Evolutionary conservation across 345 rosid genomes (phyloP).

Genomic region (Syzygium grande): DNA sequence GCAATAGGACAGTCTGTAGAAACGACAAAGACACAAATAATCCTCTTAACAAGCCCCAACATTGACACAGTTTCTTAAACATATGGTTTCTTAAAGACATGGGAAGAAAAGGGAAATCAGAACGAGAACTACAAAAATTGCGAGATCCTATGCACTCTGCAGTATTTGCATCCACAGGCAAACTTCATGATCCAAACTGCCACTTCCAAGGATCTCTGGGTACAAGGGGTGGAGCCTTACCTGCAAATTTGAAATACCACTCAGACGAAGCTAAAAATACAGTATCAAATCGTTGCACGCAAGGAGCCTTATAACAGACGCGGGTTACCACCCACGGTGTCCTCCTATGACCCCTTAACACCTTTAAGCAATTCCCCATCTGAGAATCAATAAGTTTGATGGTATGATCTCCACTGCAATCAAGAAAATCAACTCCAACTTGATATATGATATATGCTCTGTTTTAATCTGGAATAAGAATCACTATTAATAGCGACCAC

Average conservation of each 20-base stretch:
- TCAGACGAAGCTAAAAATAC: neutral
- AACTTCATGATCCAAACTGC: slow-evolving; percentile 75
- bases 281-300: neutral
- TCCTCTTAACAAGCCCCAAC: neutral
- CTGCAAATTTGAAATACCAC: slow-evolving; percentile 16
- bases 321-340: slow-evolving; percentile 98
- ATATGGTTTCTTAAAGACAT: too few relatives aligned
- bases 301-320: neutral
- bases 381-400: slow-evolving; percentile 84
- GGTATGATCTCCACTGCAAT: slow-evolving; percentile 78
- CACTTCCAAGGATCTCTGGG: slow-evolving; percentile 63
- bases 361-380: slow-evolving; percentile 87
- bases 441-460: neutral
- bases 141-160: slow-evolving; percentile 62
- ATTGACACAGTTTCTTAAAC: neutral
- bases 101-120: neutral
- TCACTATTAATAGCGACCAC: neutral
- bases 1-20: slow-evolving; percentile 63
- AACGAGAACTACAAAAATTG: slow-evolving; percentile 46
- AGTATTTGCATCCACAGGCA: slow-evolving; percentile 59
- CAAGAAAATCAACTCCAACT: neutral
- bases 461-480: neutral
- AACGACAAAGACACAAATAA: neutral
- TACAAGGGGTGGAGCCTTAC: slow-evolving; percentile 64
- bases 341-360: slow-evolving; percentile 85